phyloP scores from a whole-genome alignment of 108 stramenopile genomes.

The Stephanodiscus minutulus region DNA sequence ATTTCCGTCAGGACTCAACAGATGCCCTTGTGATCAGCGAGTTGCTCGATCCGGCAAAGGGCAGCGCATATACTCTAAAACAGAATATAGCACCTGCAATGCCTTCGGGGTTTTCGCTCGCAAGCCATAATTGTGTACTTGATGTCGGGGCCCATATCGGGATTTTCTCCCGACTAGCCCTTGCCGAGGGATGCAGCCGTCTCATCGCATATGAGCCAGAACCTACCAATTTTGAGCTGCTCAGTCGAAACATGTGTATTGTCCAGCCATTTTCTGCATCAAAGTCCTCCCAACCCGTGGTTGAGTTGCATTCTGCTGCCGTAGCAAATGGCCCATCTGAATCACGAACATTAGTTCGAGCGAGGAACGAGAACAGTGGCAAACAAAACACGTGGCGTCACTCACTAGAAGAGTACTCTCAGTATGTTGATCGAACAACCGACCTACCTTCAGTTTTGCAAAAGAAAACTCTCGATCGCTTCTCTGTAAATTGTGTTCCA shows the following conservation, averaged over 20 bases:
- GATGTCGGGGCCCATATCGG: slow-evolving; percentile 63
- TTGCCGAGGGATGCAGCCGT: slow-evolving; percentile 44
- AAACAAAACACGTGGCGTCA: slow-evolving; percentile 56
- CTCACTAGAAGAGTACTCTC: slow-evolving; percentile 53
- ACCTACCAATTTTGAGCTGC: slow-evolving; percentile 46
- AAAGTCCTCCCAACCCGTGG: slow-evolving; percentile 4
- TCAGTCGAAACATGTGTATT: slow-evolving; percentile 42
- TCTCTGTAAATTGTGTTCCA: slow-evolving; percentile 40
- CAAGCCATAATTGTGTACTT: slow-evolving; percentile 38
- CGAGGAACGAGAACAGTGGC: slow-evolving; percentile 50
- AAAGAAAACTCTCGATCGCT: slow-evolving; percentile 36
- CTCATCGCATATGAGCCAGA: slow-evolving; percentile 63
- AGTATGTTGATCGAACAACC: slow-evolving; percentile 48
- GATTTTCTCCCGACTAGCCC: slow-evolving; percentile 49
- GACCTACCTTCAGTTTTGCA: slow-evolving; percentile 46
- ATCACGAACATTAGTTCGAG: slow-evolving; percentile 42
- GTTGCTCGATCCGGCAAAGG: slow-evolving; percentile 42
- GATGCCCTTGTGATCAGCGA: slow-evolving; percentile 57
- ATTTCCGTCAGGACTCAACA: slow-evolving; percentile 48
- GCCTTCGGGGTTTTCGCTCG: slow-evolving; percentile 40
- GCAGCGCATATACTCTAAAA: slow-evolving; percentile 40
- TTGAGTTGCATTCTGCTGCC: slow-evolving; percentile 41
- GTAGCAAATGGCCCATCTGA: slow-evolving; percentile 32
- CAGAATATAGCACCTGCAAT: slow-evolving; percentile 7
- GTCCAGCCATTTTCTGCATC: neutral